Evolutionary conservation across 306 rosid species (phyloP).

Genomic region (Ochetophila trinervis): DNA sequence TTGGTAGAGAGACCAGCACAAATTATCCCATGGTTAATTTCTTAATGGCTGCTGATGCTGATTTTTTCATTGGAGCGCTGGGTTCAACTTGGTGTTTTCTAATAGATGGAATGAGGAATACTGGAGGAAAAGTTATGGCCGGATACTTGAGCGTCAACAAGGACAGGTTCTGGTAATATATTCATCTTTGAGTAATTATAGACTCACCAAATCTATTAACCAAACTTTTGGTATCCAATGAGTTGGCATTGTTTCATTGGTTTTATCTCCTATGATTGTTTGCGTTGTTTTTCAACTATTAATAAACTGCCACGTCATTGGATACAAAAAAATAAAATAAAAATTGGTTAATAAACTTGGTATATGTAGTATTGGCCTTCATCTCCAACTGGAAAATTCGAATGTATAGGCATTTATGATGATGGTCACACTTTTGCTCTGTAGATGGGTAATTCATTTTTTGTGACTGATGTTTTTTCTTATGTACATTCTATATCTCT

Average conservation of each 20-base stretch:
- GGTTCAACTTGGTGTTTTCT: slow-evolving; percentile 95
- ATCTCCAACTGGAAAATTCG: not conserved
- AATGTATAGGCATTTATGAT: not conserved
- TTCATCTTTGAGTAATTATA: too few relatives aligned
- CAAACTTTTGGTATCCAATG: too few relatives aligned
- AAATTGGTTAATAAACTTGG: too few relatives aligned
- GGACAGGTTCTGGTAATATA: slow-evolving; percentile 76
- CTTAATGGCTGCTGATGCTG: slow-evolving; percentile 91
- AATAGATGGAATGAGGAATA: slow-evolving; percentile 94
- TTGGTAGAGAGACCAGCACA: slow-evolving; percentile 80
- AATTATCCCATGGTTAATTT: slow-evolving; percentile 85
- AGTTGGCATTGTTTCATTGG: too few relatives aligned
- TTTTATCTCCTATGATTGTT: too few relatives aligned
- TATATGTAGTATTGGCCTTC: too few relatives aligned
- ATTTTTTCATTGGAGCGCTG: slow-evolving; percentile 80
- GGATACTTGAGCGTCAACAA: slow-evolving; percentile 92
- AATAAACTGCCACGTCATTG: too few relatives aligned
- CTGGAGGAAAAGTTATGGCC: slow-evolving; percentile 93
- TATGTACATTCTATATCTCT: too few relatives aligned
- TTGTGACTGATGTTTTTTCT: not conserved
- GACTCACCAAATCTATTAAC: too few relatives aligned
- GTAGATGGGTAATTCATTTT: slow-evolving; percentile 7
- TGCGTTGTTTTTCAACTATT: too few relatives aligned
- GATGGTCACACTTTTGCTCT: slow-evolving; percentile 15
- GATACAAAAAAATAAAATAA: too few relatives aligned